Evolutionary conservation across 2,329 filamentous ascomycete species (phyloP).

Genomic region (Fragosphaeria purpurea): DNA sequence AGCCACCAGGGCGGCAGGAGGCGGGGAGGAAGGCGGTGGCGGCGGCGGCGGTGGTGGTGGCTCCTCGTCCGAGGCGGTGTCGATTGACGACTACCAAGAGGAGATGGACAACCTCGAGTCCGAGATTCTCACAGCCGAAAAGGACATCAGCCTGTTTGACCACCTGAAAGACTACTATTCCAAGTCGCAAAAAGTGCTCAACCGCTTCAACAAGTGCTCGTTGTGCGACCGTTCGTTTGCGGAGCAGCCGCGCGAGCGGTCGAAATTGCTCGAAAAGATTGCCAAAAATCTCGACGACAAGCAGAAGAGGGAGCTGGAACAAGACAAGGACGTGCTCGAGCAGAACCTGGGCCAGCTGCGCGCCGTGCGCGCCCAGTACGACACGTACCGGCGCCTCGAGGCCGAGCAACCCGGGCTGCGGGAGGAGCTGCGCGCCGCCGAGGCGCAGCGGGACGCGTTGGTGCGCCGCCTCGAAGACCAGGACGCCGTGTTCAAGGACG

Average conservation of each 20-base stretch:
- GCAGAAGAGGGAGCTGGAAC: conserved; percentile 42
- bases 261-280: conserved; percentile 57
- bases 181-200: conserved; percentile 54
- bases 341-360: conserved; percentile 49
- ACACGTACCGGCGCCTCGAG: conserved; percentile 56
- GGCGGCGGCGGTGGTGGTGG: neutral
- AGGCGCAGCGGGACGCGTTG: conserved; percentile 50
- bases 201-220: conserved; percentile 61
- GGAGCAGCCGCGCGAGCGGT: conserved; percentile 47
- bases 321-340: conserved; percentile 50
- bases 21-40: conserved; percentile 15
- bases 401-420: conserved; percentile 62
- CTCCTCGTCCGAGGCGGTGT: conserved; percentile 15
- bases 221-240: conserved; percentile 65
- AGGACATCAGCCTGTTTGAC: conserved; percentile 59
- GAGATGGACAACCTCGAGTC: conserved; percentile 40
- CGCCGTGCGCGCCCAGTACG: conserved; percentile 56
- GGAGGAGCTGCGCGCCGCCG: conserved; percentile 42
- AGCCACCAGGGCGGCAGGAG: conserved; percentile 24
- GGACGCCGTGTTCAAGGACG: conserved; percentile 56
- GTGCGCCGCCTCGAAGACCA: conserved; percentile 55
- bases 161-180: conserved; percentile 62
- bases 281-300: conserved; percentile 52
- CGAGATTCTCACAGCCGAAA: conserved; percentile 51
- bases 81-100: conserved; percentile 44